Evolutionary conservation across 495 filamentous ascomycete genomes (phyloP).

Genomic region (Aspergillus saccharolyticus): DNA sequence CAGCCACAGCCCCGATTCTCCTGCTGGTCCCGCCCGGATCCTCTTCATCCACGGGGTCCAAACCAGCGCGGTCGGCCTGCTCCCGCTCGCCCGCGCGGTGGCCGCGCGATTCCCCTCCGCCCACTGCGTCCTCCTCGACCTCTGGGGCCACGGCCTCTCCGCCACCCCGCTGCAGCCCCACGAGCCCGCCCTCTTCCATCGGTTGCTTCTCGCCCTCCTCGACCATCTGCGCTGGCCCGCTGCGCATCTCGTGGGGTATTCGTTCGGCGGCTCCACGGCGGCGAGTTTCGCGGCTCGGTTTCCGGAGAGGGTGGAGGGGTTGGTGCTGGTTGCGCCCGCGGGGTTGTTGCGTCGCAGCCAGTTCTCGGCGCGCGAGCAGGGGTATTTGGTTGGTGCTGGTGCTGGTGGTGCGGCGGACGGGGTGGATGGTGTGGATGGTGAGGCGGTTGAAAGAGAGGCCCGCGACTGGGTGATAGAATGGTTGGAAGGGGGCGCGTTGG

Average conservation of each 20-base stretch:
- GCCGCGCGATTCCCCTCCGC: slow-evolving; percentile 27
- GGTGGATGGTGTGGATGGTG: slow-evolving; percentile 23
- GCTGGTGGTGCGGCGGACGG: too few species aligned
- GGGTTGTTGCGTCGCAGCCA: slow-evolving; percentile 20
- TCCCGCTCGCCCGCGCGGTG: slow-evolving; percentile 26
- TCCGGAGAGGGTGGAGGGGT: slow-evolving; percentile 22
- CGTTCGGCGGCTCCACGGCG: slow-evolving; percentile 31
- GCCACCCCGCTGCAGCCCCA: slow-evolving; percentile 29
- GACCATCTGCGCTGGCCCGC: slow-evolving; percentile 22
- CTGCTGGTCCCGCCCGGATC: slow-evolving; percentile 12
- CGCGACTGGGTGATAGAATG: slow-evolving; percentile 27
- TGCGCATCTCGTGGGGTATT: slow-evolving; percentile 36
- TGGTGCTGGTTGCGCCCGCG: slow-evolving; percentile 34
- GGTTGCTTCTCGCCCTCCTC: slow-evolving; percentile 21
- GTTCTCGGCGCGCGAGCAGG: slow-evolving; percentile 16
- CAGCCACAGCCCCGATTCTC: background rate
- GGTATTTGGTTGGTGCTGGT: slow-evolving; percentile 24
- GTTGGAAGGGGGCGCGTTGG: slow-evolving; percentile 32
- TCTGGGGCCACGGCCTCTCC: slow-evolving; percentile 36
- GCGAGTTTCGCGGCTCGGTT: slow-evolving; percentile 25
- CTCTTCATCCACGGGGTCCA: slow-evolving; percentile 34
- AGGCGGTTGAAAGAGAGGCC: slow-evolving; percentile 8
- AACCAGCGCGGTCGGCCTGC: slow-evolving; percentile 34
- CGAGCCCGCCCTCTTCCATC: slow-evolving; percentile 26
- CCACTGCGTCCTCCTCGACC: slow-evolving; percentile 31